Conservation (phyloP, 1,284 basidiomycete genomes). For the Rhodotorula sp. region DNA sequence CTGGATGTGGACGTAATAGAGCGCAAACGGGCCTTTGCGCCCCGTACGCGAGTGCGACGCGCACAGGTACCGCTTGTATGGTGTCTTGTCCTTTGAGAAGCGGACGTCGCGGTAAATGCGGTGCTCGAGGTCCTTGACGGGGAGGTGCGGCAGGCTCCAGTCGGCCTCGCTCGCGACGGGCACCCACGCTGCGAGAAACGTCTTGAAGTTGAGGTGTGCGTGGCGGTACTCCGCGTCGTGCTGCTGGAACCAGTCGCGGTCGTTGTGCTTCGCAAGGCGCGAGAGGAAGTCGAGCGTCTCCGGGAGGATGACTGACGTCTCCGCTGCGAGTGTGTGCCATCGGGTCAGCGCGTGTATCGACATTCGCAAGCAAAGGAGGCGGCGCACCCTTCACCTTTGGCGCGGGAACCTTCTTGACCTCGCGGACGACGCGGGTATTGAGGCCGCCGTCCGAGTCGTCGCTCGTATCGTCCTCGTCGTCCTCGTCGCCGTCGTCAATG, state of each 20-base stretch:
- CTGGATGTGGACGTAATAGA: slow-evolving; percentile 40
- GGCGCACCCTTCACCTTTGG: slow-evolving; percentile 34
- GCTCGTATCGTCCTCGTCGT: slow-evolving; percentile 5
- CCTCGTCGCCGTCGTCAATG: slow-evolving; percentile 1
- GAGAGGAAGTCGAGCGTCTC: slow-evolving; percentile 48
- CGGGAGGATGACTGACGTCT: slow-evolving; percentile 42
- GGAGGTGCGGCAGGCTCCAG: slow-evolving; percentile 49
- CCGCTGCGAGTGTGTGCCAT: slow-evolving; percentile 14
- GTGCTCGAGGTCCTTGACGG: slow-evolving; percentile 50
- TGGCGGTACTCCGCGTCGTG: slow-evolving; percentile 43
- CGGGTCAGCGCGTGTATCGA: not conserved
- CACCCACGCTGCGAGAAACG: slow-evolving; percentile 47
- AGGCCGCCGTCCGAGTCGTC: slow-evolving; percentile 34
- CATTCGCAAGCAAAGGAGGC: not conserved
- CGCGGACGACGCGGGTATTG: slow-evolving; percentile 30
- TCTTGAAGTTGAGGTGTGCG: slow-evolving; percentile 46
- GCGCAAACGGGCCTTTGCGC: slow-evolving; percentile 47
- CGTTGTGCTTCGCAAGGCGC: slow-evolving; percentile 47
- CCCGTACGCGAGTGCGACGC: slow-evolving; percentile 47
- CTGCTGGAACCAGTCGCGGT: slow-evolving; percentile 47
- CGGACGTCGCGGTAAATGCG: slow-evolving; percentile 46
- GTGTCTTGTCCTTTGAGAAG: slow-evolving; percentile 40
- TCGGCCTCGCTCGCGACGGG: slow-evolving; percentile 48
- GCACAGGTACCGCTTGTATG: slow-evolving; percentile 43
- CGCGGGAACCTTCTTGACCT: slow-evolving; percentile 25